Evolutionary conservation across 768 basidiomycete species (phyloP).

Genomic region (Boletus sensibilis): DNA sequence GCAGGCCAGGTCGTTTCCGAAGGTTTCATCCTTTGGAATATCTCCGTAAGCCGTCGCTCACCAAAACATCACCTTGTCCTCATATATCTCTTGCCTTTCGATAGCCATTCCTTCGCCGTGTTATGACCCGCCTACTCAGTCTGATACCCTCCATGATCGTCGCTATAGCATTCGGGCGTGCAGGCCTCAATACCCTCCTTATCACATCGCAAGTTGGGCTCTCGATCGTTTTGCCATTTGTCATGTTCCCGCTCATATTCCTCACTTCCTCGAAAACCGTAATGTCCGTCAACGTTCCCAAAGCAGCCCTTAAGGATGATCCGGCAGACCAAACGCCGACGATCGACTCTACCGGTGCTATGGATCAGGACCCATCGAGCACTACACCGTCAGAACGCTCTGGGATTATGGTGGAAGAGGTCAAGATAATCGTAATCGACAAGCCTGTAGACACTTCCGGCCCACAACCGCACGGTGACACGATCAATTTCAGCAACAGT

Average conservation of each 20-base stretch:
- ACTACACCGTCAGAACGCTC: background rate
- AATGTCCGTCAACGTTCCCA: constrained; percentile 18
- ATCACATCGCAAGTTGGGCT: constrained; percentile 49
- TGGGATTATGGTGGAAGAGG: background rate
- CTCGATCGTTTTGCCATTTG: constrained; percentile 46
- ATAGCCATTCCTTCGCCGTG: constrained; percentile 38
- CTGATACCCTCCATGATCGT: constrained; percentile 46
- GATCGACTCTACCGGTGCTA: constrained; percentile 11
- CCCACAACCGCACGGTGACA: constrained; percentile 12
- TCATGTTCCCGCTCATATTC: constrained; percentile 43
- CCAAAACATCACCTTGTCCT: background rate
- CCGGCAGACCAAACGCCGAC: background rate
- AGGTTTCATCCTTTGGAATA: constrained; percentile 49
- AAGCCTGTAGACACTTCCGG: constrained; percentile 1
- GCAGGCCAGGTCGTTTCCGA: constrained; percentile 50
- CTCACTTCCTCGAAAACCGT: constrained; percentile 38
- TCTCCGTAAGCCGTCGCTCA: constrained; percentile 28
- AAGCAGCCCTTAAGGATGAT: background rate
- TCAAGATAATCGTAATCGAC: background rate
- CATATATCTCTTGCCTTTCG: background rate
- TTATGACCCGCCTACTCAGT: constrained; percentile 44
- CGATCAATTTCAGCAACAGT: constrained; percentile 43
- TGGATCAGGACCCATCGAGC: background rate
- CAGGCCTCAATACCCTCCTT: constrained; percentile 46
- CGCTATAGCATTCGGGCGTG: constrained; percentile 41